Base-by-base conservation (phyloP, 1,139 yeast genomes). In the Pichia sp. region DNA sequence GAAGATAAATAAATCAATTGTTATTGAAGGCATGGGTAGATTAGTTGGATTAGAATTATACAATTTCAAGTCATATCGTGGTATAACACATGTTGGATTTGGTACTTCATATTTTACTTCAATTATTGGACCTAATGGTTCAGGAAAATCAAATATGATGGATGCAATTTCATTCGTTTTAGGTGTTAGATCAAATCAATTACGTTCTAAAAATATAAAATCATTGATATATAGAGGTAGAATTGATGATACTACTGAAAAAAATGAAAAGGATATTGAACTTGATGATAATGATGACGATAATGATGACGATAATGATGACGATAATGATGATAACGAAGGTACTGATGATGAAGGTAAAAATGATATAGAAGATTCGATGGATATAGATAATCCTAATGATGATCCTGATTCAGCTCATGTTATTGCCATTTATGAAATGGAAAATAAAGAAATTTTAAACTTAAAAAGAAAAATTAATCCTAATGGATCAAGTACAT, bases 61-160 rank as follows among this genome's bases (percentile, higher is more conserved):
- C 64, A 87, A 94, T 65, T 92, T 92, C 77, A 92, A 92, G 67
- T 89, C 97, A 3, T 92, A 92, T 60, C 71, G 76, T 48, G 97
- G 96, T 0, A 74, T 76, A 0, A 74, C 87, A 24, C 70, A 74
- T 9, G 78, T 92, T 23, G 96, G 94, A 3, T 83, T 90, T 63
- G 97, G 96, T 2, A 71, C 79, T 6, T 78, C 95, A 1, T 74
- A 75, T 52, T 92, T 94, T 67, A 87, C 96, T 2, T 84, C 95
- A 39, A 87, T 92, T 51, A 86, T 94, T 48, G 99, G 99, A 1
- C 97, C 98, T 16, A 94, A 94, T 72, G 98, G 98, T 20, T 85
- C 97, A 1, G 99, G 99, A 12, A 92, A 92, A 67, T 86, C 96
- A 40, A 92, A 92, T 59, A 83, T 90, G 90, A 90, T 90, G 97